Percentiles rank a stretch among this genome's conserved stretches.
Evolutionary conservation across 2,329 filamentous ascomycete genomes (phyloP).

Genomic region (Emericellopsis cladophorae): DNA sequence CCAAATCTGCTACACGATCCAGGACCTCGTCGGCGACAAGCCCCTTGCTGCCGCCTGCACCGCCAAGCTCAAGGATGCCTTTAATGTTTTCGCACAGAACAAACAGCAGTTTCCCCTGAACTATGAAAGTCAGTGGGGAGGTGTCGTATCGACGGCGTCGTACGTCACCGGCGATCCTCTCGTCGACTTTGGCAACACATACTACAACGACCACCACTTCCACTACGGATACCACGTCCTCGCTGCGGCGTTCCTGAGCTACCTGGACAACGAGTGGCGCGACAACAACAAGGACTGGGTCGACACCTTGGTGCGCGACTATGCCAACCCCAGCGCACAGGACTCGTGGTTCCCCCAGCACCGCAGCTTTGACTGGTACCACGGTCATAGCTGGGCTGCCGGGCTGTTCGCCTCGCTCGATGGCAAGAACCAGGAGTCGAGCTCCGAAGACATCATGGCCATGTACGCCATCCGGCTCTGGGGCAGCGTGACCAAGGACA

Average conservation of each 20-base stretch:
- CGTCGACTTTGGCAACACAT: slow-evolving; percentile 80
- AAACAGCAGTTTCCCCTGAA: slow-evolving; percentile 53
- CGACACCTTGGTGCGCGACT: slow-evolving; percentile 71
- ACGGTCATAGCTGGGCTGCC: slow-evolving; percentile 89
- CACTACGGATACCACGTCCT: slow-evolving; percentile 87
- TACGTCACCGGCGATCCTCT: slow-evolving; percentile 59
- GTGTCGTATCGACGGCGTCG: slow-evolving; percentile 62
- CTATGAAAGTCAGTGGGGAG: slow-evolving; percentile 63
- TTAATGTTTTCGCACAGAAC: slow-evolving; percentile 54
- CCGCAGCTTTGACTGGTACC: slow-evolving; percentile 83
- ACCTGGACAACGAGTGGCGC: slow-evolving; percentile 66
- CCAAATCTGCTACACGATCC: slow-evolving; percentile 49
- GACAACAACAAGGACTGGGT: slow-evolving; percentile 66
- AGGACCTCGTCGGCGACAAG: slow-evolving; percentile 48
- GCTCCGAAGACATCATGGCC: slow-evolving; percentile 81
- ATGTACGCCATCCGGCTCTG: slow-evolving; percentile 89
- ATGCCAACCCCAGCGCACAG: slow-evolving; percentile 59
- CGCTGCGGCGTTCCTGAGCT: slow-evolving; percentile 68
- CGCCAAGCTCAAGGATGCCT: slow-evolving; percentile 49
- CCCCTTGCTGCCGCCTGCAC: slow-evolving; percentile 45
- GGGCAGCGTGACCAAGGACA: slow-evolving; percentile 67
- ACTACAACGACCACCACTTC: slow-evolving; percentile 67
- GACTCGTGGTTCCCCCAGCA: slow-evolving; percentile 73
- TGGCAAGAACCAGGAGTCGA: slow-evolving; percentile 69
- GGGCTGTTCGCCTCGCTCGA: slow-evolving; percentile 58